phyloP scores from a whole-genome alignment of 2,329 filamentous ascomycete species.

The Aureobasidium uvarum region DNA sequence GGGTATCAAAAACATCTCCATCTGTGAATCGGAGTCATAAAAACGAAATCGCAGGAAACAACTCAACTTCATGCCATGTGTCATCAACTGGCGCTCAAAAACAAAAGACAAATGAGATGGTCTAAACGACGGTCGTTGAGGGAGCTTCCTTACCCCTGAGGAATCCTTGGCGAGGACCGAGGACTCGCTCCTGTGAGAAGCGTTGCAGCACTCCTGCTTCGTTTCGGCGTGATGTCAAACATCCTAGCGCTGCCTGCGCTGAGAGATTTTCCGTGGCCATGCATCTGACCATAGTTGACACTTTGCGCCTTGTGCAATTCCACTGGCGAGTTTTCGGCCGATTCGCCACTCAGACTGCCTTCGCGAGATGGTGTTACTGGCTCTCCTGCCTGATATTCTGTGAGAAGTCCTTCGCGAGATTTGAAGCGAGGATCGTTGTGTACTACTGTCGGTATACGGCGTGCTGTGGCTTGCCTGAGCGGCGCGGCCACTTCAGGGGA shows the following conservation, averaged over 20 bases:
- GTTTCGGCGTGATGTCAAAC: conserved; percentile 55
- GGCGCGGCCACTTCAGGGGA: conserved; percentile 15
- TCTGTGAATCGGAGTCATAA: conserved; percentile 21
- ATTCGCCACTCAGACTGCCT: conserved; percentile 24
- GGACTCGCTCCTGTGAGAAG: background rate
- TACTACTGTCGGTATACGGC: conserved; percentile 63
- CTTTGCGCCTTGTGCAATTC: conserved; percentile 66
- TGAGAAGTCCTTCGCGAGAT: conserved; percentile 60
- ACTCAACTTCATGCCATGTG: conserved; percentile 15
- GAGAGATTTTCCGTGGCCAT: conserved; percentile 65
- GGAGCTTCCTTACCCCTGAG: background rate
- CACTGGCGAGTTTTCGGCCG: conserved; percentile 29
- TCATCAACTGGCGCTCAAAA: background rate
- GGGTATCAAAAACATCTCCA: conserved; percentile 29
- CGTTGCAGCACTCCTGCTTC: conserved; percentile 17
- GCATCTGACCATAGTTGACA: conserved; percentile 56
- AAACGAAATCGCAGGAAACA: conserved; percentile 23
- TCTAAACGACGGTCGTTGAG: background rate
- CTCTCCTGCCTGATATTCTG: conserved; percentile 43
- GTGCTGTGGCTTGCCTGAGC: conserved; percentile 49
- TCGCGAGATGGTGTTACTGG: conserved; percentile 11
- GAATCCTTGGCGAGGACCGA: background rate
- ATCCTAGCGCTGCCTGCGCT: conserved; percentile 76
- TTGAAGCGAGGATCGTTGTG: conserved; percentile 58
- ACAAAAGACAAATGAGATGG: conserved; percentile 15